Evolutionary conservation across 164 flowering plant species (phyloP).

Genomic region (Vitis amurensis): DNA sequence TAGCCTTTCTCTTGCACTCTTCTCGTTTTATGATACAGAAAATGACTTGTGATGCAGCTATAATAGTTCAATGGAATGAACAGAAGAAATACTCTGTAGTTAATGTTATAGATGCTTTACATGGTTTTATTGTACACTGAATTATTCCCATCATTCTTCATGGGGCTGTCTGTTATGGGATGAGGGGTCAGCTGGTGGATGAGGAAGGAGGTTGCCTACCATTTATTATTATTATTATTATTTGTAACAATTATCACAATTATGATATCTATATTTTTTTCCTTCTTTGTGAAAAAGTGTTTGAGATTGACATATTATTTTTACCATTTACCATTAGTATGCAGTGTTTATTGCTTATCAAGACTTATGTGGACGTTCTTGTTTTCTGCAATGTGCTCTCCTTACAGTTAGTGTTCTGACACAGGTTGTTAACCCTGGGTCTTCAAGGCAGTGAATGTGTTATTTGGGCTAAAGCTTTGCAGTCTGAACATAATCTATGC

Average conservation of each 20-base stretch:
- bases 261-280: neutral
- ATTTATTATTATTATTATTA: too few species aligned
- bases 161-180: neutral
- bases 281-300: neutral
- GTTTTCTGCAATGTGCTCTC: slow-evolving; percentile 1
- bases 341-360: neutral
- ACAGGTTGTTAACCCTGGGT: slow-evolving; percentile 73
- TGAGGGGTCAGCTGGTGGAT: neutral
- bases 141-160: too few species aligned
- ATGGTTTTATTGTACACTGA: too few species aligned
- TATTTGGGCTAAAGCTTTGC: slow-evolving; percentile 63
- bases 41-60: too few species aligned
- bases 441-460: slow-evolving; percentile 62
- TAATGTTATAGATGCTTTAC: too few species aligned
- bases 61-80: too few species aligned
- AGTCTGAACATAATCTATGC: slow-evolving; percentile 49
- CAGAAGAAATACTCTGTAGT: too few species aligned
- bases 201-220: too few species aligned
- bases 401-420: slow-evolving; percentile 14
- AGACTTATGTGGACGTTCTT: neutral
- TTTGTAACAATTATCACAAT: neutral
- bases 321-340: too few species aligned
- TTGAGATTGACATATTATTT: too few species aligned
- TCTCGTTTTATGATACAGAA: too few species aligned
- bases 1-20: too few species aligned